Evolutionary conservation across 2,329 filamentous ascomycete genomes (phyloP), one percentile per base, ranked within the genome.

Genomic region (Sarocladiaceae sp.): DNA sequence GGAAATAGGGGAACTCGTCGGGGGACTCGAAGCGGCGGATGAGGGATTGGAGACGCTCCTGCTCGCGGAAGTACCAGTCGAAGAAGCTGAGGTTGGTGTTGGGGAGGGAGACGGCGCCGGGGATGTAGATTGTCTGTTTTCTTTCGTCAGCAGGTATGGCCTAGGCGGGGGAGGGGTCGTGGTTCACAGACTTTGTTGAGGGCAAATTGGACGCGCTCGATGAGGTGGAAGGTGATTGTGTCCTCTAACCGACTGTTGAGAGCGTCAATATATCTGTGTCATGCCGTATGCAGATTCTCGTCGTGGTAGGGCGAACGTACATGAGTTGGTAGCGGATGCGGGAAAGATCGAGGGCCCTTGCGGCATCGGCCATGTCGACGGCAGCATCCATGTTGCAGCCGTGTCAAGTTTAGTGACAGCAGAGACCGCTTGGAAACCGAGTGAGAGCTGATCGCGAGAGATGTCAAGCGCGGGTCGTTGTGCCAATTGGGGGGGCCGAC

Each of bases 1-100:
- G 88, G 70, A 96, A 98, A 79, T 97, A 98, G 18, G 93, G 88
- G 64, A 95, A 91, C 68, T 98, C 93, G 72, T 98, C 93, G 31
- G 93, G 93, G 0, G 88, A 88, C 63, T 98, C 83, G 73, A 89
- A 98, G 61, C 93, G 88, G 53, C 93, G 88, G 54, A 98, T 90
- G 43, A 88, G 79, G 12, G 90, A 95, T 63, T 98, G 91, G 5
- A 97, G 72, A 50, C 81, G 83, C 67, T 98, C 93, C 61, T 95
- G 88, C 63, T 95, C 86, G 53, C 75, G 77, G 21, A 97, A 81
- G 61, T 95, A 85, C 85, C 91, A 98, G 73, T 97, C 93, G 63
- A 95, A 81, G 61, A 98, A 87, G 63, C 84, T 89, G 45, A 93
- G 76, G 43, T 78, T 62, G 62, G 73, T 78, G 59, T 80, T 69